Evolutionary conservation across 176 grass and related monocot genomes (phyloP).

Genomic region (Cenchrus purpureus): DNA sequence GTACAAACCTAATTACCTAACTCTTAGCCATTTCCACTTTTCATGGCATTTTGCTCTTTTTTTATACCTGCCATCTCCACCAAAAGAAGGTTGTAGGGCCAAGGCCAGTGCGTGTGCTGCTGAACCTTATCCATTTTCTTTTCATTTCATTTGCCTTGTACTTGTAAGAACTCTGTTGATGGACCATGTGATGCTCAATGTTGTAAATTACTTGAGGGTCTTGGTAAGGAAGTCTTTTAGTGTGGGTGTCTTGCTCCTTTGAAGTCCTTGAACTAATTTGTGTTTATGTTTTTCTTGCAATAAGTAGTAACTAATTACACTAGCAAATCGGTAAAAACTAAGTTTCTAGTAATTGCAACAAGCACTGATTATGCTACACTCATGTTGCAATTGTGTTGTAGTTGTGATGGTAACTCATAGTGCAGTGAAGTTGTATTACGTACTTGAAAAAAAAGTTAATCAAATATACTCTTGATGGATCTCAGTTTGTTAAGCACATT

Average conservation of each 20-base stretch:
- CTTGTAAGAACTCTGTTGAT: conserved; percentile 34
- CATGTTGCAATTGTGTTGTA: too few species aligned
- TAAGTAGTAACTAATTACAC: too few species aligned
- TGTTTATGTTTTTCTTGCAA: neutral
- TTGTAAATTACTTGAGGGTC: conserved; percentile 39
- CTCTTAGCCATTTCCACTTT: conserved; percentile 34
- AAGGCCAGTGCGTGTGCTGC: neutral
- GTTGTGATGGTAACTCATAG: too few species aligned
- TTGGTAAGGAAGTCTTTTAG: neutral
- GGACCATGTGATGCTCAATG: conserved; percentile 22
- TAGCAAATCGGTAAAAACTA: too few species aligned
- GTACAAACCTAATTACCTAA: conserved; percentile 59
- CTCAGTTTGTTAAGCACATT: too few species aligned
- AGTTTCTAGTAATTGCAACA: too few species aligned
- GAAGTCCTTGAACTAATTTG: conserved; percentile 16
- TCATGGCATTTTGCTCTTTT: conserved; percentile 28
- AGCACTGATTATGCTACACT: too few species aligned
- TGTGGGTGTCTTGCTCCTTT: neutral
- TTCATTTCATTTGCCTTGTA: neutral
- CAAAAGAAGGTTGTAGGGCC: conserved; percentile 27
- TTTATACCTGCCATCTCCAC: conserved; percentile 21
- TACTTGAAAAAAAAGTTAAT: too few species aligned
- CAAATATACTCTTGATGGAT: too few species aligned
- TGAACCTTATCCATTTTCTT: neutral
- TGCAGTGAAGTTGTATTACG: too few species aligned